Percentiles rank a stretch among this genome's conserved stretches.
Evolutionary conservation across 2,329 filamentous ascomycete genomes (phyloP).

Genomic region (Cryoendolithus antarcticus): DNA sequence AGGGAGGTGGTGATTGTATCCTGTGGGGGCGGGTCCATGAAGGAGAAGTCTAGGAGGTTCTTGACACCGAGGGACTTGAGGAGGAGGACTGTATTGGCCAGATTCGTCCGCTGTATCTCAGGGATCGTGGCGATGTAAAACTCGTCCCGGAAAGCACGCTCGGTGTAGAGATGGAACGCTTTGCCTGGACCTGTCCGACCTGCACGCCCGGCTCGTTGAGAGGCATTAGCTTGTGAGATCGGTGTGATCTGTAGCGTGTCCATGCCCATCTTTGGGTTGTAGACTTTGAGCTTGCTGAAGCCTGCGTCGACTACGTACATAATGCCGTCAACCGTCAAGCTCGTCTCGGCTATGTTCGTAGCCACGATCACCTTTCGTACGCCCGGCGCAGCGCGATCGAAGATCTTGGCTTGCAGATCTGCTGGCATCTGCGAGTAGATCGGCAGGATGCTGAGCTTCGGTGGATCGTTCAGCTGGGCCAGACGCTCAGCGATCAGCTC

Average conservation of each 20-base stretch:
- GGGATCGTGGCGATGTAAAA: constrained; percentile 95
- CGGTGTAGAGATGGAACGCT: constrained; percentile 86
- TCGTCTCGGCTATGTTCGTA: constrained; percentile 97
- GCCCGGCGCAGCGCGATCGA: constrained; percentile 78
- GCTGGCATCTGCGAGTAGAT: constrained; percentile 99
- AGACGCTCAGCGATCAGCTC: constrained; percentile 82
- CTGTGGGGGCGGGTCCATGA: constrained; percentile 97
- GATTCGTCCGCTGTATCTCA: constrained; percentile 95
- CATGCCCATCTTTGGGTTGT: constrained; percentile 98
- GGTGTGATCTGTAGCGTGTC: constrained; percentile 96
- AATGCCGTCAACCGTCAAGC: constrained; percentile 94
- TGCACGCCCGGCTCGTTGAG: constrained; percentile 83
- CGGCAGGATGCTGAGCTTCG: constrained; percentile 84
- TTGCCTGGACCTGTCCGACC: constrained; percentile 92
- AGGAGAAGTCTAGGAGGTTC: constrained; percentile 91
- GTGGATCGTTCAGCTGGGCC: constrained; percentile 81
- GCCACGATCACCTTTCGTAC: constrained; percentile 96
- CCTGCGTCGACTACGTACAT: constrained; percentile 98
- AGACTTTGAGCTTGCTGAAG: constrained; percentile 95
- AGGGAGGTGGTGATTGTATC: constrained; percentile 95
- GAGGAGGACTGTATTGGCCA: constrained; percentile 86
- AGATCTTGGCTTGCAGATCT: constrained; percentile 94
- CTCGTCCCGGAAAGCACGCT: constrained; percentile 89
- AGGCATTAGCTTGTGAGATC: constrained; percentile 91
- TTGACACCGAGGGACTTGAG: constrained; percentile 91